These are phyloP conservation scores for Sphagnum contortum DNA, from an alignment of 225 moss, liverwort and hornwort genomes.

Conservation along the genomic window DNA sequence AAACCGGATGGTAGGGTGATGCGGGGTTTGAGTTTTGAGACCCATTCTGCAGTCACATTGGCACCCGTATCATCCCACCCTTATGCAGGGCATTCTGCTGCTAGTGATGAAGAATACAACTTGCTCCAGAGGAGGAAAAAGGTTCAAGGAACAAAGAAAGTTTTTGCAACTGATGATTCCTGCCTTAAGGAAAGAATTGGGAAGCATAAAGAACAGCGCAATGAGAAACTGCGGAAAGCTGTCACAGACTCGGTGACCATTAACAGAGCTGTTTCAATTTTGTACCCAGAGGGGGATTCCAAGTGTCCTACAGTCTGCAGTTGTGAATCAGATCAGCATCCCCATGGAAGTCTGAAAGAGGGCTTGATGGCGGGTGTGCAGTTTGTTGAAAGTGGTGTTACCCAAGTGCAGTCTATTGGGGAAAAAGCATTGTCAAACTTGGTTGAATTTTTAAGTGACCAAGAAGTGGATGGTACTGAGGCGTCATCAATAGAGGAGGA, in stretches of 20 bases:
- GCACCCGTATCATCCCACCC: neutral
- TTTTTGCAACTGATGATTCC: too few species aligned
- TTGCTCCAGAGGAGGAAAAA: constrained; percentile 1
- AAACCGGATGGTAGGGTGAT: constrained; percentile 7
- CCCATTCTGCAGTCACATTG: constrained; percentile 4
- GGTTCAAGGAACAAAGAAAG: constrained; percentile 2
- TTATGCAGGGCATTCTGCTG: constrained; percentile 2
- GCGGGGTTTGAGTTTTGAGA: constrained; percentile 10
- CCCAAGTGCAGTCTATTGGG: constrained; percentile 28
- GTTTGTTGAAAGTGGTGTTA: constrained; percentile 28
- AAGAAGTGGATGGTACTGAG: constrained; percentile 7
- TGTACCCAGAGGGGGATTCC: constrained; percentile 2
- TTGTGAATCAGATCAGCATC: constrained; percentile 8
- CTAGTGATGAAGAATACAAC: constrained; percentile 9
- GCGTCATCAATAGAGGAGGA: constrained; percentile 13
- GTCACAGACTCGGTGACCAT: constrained; percentile 19
- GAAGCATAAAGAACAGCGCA: constrained; percentile 1
- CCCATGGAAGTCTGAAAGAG: constrained; percentile 1
- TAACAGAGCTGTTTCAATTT: constrained; percentile 6
- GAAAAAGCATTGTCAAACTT: constrained; percentile 28
- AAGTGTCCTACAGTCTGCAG: constrained; percentile 17
- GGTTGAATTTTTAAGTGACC: constrained; percentile 22
- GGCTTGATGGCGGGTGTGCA: constrained; percentile 28
- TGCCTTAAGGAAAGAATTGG: constrained; percentile 1
- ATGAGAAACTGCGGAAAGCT: constrained; percentile 17